These are phyloP conservation scores for Lunularia cruciata DNA, from an alignment of 225 moss, liverwort and hornwort genomes.

Conservation along the genomic window DNA sequence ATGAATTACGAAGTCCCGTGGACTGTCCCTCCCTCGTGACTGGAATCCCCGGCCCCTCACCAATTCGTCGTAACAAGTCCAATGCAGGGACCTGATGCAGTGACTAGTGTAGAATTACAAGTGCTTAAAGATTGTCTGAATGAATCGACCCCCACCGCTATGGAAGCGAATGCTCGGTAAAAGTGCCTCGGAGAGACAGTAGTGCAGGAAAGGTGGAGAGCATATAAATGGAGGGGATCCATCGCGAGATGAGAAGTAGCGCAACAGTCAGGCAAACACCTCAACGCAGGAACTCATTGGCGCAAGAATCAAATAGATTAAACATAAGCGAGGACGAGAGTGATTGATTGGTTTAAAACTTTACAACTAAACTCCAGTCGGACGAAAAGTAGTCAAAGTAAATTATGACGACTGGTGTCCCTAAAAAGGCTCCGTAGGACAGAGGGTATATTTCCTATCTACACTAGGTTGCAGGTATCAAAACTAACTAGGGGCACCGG, in stretches of 20 bases:
- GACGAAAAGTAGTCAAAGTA: not conserved
- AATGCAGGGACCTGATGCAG: too few species aligned
- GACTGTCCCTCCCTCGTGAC: too few species aligned
- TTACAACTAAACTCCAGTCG: not conserved
- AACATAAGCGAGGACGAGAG: not conserved
- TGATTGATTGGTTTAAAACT: not conserved
- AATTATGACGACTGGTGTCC: not conserved
- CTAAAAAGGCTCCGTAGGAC: not conserved
- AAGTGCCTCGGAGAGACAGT: too few species aligned
- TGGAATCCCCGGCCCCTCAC: too few species aligned
- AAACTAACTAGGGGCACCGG: constrained; percentile 12
- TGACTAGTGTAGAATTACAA: too few species aligned
- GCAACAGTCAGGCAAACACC: not conserved
- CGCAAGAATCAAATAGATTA: too few species aligned
- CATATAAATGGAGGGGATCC: not conserved
- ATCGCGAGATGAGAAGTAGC: not conserved
- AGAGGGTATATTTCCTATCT: constrained; percentile 15
- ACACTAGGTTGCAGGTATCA: not conserved
- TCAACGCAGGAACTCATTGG: not conserved
- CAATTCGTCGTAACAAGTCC: too few species aligned
- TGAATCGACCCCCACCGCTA: too few species aligned
- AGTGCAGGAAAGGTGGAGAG: not conserved
- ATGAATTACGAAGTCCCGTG: too few species aligned
- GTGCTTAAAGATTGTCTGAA: too few species aligned
- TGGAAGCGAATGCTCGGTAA: too few species aligned